phyloP scores from a whole-genome alignment of 2,329 filamentous ascomycete species.

The Anthostomella pinea region DNA sequence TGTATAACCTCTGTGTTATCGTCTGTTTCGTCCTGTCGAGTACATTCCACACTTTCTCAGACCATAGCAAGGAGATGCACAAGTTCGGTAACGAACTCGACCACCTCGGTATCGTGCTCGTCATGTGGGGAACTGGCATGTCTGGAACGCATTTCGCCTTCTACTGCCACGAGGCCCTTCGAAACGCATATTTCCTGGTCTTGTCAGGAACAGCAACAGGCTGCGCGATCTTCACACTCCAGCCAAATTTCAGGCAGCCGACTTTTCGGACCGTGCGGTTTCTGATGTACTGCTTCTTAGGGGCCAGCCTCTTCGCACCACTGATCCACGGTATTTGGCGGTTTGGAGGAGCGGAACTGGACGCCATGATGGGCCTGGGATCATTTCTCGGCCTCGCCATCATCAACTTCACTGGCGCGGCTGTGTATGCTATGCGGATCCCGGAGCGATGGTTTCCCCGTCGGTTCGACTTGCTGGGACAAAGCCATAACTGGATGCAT shows the following conservation, averaged over 20 bases:
- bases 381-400: conserved; percentile 28
- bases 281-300: conserved; percentile 23
- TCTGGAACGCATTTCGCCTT: conserved; percentile 27
- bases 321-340: conserved; percentile 20
- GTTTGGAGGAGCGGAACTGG: conserved; percentile 16
- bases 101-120: conserved; percentile 30
- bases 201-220: conserved; percentile 22
- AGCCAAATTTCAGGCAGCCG: conserved; percentile 25
- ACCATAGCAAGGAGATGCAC: conserved; percentile 28
- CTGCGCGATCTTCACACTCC: conserved; percentile 26
- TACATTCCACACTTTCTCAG: conserved; percentile 28
- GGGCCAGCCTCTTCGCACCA: conserved; percentile 24
- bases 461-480: conserved; percentile 24
- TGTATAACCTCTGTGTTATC: conserved; percentile 25
- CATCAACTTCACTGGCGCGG: conserved; percentile 29
- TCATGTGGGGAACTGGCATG: conserved; percentile 27
- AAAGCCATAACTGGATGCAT: conserved; percentile 30
- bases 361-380: conserved; percentile 21
- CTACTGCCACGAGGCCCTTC: conserved; percentile 17
- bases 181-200: conserved; percentile 16
- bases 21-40: conserved; percentile 27
- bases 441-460: conserved; percentile 31
- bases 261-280: conserved; percentile 23
- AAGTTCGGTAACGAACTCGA: conserved; percentile 30
- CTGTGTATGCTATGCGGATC: conserved; percentile 24